phyloP scores from a whole-genome alignment of 352 stramenopile species.

The Pythium aphanidermatum region DNA sequence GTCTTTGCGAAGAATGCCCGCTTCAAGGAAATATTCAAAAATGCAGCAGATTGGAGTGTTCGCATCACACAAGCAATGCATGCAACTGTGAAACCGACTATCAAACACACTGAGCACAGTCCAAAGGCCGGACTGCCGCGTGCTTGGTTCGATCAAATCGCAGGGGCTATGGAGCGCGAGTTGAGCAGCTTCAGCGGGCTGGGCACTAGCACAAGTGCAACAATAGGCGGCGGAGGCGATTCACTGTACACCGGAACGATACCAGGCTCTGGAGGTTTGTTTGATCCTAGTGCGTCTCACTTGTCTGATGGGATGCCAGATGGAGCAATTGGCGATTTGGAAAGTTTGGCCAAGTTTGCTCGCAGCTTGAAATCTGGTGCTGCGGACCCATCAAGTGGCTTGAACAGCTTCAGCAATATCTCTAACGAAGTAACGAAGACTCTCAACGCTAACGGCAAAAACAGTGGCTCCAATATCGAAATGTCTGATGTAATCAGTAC shows the following conservation, averaged over 20 bases:
- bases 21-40: constrained; percentile 79
- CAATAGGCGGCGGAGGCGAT: neutral
- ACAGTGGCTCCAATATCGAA: constrained; percentile 20
- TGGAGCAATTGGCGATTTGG: constrained; percentile 54
- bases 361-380: constrained; percentile 43
- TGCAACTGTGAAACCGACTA: constrained; percentile 65
- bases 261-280: constrained; percentile 8
- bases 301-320: constrained; percentile 44
- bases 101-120: constrained; percentile 57
- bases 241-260: neutral
- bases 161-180: constrained; percentile 39
- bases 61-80: constrained; percentile 75
- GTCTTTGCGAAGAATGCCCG: constrained; percentile 77
- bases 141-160: constrained; percentile 74
- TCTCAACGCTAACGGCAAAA: constrained; percentile 25
- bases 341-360: constrained; percentile 66
- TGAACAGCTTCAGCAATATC: constrained; percentile 35
- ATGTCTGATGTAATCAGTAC: constrained; percentile 55
- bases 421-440: constrained; percentile 78
- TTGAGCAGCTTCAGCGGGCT: constrained; percentile 27
- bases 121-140: constrained; percentile 66
- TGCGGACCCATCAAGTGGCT: constrained; percentile 21
- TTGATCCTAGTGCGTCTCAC: constrained; percentile 16
- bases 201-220: constrained; percentile 15
- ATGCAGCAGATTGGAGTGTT: constrained; percentile 69